phyloP scores from a whole-genome alignment of 192 early-diverging fungal genomes.

The Kickxella alabastrina region DNA sequence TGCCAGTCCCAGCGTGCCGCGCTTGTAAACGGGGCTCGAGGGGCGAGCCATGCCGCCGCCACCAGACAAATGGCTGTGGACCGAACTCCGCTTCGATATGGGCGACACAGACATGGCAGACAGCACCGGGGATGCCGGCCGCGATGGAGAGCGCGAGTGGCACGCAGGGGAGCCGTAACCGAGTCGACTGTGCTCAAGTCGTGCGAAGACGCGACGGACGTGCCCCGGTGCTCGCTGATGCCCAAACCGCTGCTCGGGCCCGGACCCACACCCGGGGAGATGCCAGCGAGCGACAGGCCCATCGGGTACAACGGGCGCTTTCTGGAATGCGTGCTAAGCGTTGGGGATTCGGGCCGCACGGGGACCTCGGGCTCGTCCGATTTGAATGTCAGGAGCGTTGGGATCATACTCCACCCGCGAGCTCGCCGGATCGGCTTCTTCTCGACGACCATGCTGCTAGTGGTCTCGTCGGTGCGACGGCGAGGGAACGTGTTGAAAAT shows the following conservation, averaged over 20 bases:
- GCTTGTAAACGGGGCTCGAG: conserved; percentile 38
- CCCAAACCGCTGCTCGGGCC: neutral
- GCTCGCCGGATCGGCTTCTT: conserved; percentile 19
- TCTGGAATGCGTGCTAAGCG: conserved; percentile 25
- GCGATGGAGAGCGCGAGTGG: conserved; percentile 27
- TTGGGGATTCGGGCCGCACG: conserved; percentile 42
- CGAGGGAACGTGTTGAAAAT: conserved; percentile 46
- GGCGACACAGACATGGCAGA: conserved; percentile 21
- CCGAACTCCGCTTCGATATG: conserved; percentile 25
- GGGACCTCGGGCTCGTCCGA: conserved; percentile 8
- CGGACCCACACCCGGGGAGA: neutral
- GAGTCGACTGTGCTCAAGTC: conserved; percentile 33
- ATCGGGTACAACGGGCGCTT: conserved; percentile 49
- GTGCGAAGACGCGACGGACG: conserved; percentile 27
- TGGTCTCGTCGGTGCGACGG: conserved; percentile 30
- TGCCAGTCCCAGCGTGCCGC: conserved; percentile 41
- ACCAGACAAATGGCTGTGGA: conserved; percentile 27
- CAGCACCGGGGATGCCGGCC: conserved; percentile 22
- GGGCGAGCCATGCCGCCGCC: conserved; percentile 11
- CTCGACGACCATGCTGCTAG: conserved; percentile 6
- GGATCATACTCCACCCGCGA: conserved; percentile 52
- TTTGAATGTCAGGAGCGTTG: conserved; percentile 42
- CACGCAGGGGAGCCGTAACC: conserved; percentile 8
- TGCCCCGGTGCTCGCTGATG: conserved; percentile 13
- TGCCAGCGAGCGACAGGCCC: conserved; percentile 39